phyloP scores from a whole-genome alignment of 2,329 filamentous ascomycete genomes.

The Neopestalotiopsis sp. region DNA sequence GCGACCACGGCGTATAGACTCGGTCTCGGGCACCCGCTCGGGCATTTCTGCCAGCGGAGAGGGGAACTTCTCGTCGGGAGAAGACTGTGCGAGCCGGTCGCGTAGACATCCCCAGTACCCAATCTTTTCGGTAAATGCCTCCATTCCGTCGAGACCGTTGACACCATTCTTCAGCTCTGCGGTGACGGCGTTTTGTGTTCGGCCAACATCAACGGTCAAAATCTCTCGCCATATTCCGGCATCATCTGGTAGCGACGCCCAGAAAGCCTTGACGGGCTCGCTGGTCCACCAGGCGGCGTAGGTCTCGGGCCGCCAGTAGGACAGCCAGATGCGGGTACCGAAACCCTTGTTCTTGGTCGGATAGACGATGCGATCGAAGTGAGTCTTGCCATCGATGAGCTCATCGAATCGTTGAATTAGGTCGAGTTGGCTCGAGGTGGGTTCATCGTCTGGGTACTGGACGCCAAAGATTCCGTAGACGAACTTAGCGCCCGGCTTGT shows the following conservation, averaged over 20 bases:
- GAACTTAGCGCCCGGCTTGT: conserved; percentile 5
- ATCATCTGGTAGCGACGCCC: neutral
- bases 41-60: neutral
- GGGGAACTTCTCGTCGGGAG: neutral
- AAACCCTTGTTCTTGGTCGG: neutral
- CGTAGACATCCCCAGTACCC: neutral
- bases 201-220: neutral
- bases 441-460: conserved; percentile 1
- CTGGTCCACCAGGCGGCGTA: neutral
- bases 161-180: neutral
- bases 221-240: conserved; percentile 6
- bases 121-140: neutral
- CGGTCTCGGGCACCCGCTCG: neutral
- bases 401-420: neutral
- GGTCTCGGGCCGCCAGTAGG: neutral
- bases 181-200: neutral
- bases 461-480: conserved; percentile 5
- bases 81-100: neutral
- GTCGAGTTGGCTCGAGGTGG: neutral
- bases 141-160: neutral
- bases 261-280: neutral
- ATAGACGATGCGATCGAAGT: neutral
- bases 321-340: neutral
- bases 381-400: neutral
- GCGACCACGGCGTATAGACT: neutral